These are phyloP conservation scores for Trichoderma sp. DNA, from an alignment of 2,329 filamentous ascomycete species.

Conservation along the genomic window DNA sequence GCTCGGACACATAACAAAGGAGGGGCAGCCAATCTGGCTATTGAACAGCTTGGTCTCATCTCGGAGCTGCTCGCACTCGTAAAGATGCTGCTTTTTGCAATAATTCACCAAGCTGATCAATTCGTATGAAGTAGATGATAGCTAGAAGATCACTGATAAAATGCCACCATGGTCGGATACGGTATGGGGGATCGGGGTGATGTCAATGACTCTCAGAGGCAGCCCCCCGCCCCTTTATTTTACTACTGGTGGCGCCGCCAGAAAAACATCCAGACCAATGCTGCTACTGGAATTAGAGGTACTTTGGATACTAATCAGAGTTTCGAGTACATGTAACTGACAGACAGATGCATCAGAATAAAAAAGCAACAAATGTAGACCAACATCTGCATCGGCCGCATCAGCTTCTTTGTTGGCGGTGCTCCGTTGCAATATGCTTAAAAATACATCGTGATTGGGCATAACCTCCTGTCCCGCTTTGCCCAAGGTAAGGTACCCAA, in stretches of 20 bases:
- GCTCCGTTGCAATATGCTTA: background rate
- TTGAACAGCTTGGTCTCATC: background rate
- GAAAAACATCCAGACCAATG: background rate
- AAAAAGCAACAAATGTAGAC: too few species aligned
- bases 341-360: too few species aligned
- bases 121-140: background rate
- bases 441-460: background rate
- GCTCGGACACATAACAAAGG: background rate
- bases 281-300: background rate
- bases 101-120: background rate
- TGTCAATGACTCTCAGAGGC: background rate
- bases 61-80: background rate
- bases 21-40: slow-evolving; percentile 1
- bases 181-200: background rate
- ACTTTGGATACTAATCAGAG: background rate
- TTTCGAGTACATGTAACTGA: background rate
- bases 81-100: background rate
- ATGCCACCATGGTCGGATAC: background rate
- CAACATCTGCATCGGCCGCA: background rate
- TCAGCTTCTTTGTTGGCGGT: background rate
- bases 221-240: slow-evolving; percentile 8
- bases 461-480: background rate
- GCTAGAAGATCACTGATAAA: background rate
- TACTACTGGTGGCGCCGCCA: background rate
- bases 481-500: background rate